Conservation (phyloP, 306 rosid species). For the Herpetospermum pedunculosum region DNA sequence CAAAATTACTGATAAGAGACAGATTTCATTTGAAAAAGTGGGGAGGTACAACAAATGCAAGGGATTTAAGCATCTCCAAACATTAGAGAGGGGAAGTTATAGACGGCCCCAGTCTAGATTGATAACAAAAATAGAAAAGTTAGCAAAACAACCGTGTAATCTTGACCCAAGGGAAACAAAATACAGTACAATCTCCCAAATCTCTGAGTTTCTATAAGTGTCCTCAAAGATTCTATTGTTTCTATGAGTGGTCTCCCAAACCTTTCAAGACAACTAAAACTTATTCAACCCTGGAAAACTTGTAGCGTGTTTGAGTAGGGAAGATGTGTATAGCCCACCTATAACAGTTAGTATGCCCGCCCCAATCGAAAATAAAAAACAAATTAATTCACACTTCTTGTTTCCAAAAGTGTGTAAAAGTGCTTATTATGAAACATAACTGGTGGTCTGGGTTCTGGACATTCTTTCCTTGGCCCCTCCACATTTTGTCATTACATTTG, state of each 20-base stretch:
- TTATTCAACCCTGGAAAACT: not conserved
- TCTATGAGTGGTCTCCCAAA: not conserved
- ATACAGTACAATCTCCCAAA: not conserved
- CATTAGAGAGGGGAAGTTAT: not conserved
- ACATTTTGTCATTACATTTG: not conserved
- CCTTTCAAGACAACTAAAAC: not conserved
- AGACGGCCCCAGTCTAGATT: not conserved
- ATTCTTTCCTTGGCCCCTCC: not conserved
- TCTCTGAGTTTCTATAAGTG: not conserved
- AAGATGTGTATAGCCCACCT: not conserved
- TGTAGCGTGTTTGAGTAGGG: not conserved
- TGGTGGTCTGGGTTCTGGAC: not conserved
- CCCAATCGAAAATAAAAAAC: not conserved
- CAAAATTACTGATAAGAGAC: not conserved
- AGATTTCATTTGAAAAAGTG: not conserved
- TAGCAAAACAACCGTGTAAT: not conserved
- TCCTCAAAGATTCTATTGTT: not conserved
- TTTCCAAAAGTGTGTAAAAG: not conserved
- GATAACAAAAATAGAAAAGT: not conserved
- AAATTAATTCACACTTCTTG: not conserved
- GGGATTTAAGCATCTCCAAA: not conserved
- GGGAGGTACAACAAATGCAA: not conserved
- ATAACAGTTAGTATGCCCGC: not conserved
- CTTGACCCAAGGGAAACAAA: not conserved
- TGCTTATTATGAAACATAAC: not conserved